Conservation (phyloP, 805 yeast genomes). For the Zygotorulaspora chibaensis region DNA sequence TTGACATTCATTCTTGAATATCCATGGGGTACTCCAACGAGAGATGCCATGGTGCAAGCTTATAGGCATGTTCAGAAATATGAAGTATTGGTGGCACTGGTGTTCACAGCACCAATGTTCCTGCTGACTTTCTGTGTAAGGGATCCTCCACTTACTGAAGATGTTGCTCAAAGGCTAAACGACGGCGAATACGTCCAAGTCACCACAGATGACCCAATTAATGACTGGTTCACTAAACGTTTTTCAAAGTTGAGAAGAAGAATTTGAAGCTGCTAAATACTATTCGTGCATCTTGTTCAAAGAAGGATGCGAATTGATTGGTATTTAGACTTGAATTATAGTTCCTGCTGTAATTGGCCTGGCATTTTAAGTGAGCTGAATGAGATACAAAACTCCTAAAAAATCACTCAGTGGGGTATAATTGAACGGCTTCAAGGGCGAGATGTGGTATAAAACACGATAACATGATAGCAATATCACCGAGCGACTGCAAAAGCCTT, state of each 20-base stretch:
- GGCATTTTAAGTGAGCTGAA: too few species aligned
- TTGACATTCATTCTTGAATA: slow-evolving; percentile 42
- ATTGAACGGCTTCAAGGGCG: too few species aligned
- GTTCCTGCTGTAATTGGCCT: too few species aligned
- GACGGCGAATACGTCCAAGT: slow-evolving; percentile 22
- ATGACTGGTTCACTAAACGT: slow-evolving; percentile 10
- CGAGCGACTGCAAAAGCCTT: too few species aligned
- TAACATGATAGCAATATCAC: too few species aligned
- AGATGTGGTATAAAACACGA: too few species aligned
- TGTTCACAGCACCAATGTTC: slow-evolving; percentile 41
- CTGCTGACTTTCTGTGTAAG: slow-evolving; percentile 45
- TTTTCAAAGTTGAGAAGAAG: slow-evolving; percentile 7
- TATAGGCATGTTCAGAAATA: slow-evolving; percentile 53
- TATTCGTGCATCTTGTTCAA: too few species aligned
- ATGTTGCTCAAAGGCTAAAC: slow-evolving; percentile 23
- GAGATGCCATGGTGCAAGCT: slow-evolving; percentile 49
- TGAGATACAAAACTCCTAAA: too few species aligned
- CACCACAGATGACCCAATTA: slow-evolving; percentile 19
- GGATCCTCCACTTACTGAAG: slow-evolving; percentile 43
- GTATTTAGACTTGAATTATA: too few species aligned
- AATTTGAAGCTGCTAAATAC: slow-evolving; percentile 12
- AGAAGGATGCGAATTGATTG: too few species aligned
- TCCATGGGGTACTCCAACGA: slow-evolving; percentile 55
- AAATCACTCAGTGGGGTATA: too few species aligned
- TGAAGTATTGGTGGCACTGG: slow-evolving; percentile 48